Evolutionary conservation across 345 rosid species (phyloP), one percentile per base, ranked within the genome.

Genomic region (Aquilaria malaccensis): DNA sequence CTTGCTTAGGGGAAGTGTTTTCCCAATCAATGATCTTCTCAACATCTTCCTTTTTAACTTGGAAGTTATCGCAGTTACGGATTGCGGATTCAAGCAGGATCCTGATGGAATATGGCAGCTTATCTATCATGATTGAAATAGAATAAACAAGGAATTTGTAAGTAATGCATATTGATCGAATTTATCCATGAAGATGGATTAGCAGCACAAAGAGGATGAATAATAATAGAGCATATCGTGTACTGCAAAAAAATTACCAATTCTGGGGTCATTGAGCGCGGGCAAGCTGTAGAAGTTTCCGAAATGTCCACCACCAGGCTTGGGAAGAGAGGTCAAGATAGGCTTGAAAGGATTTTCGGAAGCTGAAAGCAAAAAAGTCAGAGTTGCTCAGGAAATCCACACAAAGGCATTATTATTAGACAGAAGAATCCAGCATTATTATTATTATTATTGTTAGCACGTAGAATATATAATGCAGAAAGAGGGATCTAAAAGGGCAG

Each of bases 1-100:
- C 99, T 73, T 78, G 99, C 70, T 91, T 91, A 2, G 95, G 95
- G 14, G 97, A 67, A 7, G 89, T 60, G 30, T 85, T 94, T 74
- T 86, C 93, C 99, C 99, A 94, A 58, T 94, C 96, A 55, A 88
- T 75, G 22, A 94, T 94, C 77, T 94, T 94, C 85, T 94, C 97
- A 56, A 91, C 91, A 75, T 94, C 99, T 50, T 80, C 83, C 75
- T 83, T 87, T 32, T 81, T 88, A 15, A 94, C 99, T 83, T 91
- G 99, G 70, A 88, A 94, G 78, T 94, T 83, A 75, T 94, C 99
- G 65, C 97, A 94, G 58, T 94, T 86, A 49, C 99, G 92, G 68
- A 94, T 81, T 0, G 99, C 96, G 46, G 99, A 94, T 70, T 94
- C 99, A 54, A 94, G 90, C 63, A 94, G 86, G 59, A 94, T 94